phyloP scores from a whole-genome alignment of 1,284 basidiomycete species.

The Phellinidium pouzarii region DNA sequence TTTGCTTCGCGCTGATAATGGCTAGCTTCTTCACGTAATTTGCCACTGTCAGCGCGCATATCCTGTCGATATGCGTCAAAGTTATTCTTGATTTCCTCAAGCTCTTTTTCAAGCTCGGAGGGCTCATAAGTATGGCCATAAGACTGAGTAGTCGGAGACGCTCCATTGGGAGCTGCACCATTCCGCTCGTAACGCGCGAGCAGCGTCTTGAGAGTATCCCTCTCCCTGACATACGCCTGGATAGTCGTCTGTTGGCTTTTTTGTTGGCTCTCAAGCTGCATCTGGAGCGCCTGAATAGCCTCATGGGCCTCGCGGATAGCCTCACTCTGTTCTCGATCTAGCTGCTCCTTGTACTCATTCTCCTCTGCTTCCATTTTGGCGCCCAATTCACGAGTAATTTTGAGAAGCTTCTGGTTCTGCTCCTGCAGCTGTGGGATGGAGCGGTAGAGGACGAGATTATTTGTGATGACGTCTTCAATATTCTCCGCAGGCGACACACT shows the following conservation, averaged over 20 bases:
- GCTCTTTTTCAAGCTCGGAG: slow-evolving; percentile 40
- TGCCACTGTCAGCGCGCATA: slow-evolving; percentile 66
- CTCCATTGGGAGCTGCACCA: slow-evolving; percentile 23
- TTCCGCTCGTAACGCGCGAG: slow-evolving; percentile 44
- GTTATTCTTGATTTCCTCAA: slow-evolving; percentile 66
- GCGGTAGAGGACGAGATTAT: slow-evolving; percentile 84
- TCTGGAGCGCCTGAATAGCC: slow-evolving; percentile 73
- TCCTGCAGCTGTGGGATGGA: slow-evolving; percentile 77
- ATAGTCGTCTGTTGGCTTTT: slow-evolving; percentile 63
- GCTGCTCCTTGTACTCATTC: slow-evolving; percentile 54
- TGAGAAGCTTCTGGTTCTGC: slow-evolving; percentile 86
- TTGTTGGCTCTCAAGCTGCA: slow-evolving; percentile 67
- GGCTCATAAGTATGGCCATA: slow-evolving; percentile 30
- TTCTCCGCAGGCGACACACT: slow-evolving; percentile 44
- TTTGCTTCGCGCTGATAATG: slow-evolving; percentile 63
- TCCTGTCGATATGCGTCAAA: slow-evolving; percentile 77
- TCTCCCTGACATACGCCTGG: slow-evolving; percentile 78
- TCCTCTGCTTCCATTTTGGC: slow-evolving; percentile 75
- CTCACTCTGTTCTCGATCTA: slow-evolving; percentile 68
- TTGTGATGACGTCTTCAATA: slow-evolving; percentile 79
- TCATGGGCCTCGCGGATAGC: slow-evolving; percentile 85
- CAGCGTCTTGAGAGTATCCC: slow-evolving; percentile 80
- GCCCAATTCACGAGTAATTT: slow-evolving; percentile 76
- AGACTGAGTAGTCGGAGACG: slow-evolving; percentile 19
- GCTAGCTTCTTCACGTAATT: slow-evolving; percentile 62